These are phyloP conservation scores for Penicillium sp. DNA, from an alignment of 2,329 filamentous ascomycete species.

Conservation along the genomic window DNA sequence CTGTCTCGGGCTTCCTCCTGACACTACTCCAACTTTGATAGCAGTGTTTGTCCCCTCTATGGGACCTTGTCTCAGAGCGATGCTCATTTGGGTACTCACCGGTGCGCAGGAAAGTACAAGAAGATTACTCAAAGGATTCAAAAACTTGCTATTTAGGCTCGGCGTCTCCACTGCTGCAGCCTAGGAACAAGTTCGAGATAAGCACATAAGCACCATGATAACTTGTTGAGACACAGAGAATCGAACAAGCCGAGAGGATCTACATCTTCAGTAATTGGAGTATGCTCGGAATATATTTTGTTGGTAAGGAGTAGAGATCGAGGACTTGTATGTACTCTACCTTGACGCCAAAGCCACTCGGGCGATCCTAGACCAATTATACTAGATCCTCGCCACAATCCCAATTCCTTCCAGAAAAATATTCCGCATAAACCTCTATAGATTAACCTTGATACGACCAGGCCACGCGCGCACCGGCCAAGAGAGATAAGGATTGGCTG, in stretches of 20 bases:
- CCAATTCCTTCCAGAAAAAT: background rate
- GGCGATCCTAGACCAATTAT: no score
- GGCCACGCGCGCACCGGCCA: background rate
- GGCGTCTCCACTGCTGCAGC: background rate
- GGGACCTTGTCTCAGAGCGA: background rate
- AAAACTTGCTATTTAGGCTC: background rate
- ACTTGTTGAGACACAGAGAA: background rate
- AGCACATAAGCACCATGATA: background rate
- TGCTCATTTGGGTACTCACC: background rate
- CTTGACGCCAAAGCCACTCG: background rate
- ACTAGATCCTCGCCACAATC: background rate
- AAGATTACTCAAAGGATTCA: background rate
- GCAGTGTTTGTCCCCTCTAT: background rate
- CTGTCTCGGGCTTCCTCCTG: background rate
- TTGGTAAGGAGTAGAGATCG: background rate
- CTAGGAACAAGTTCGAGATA: background rate
- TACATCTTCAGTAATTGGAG: background rate
- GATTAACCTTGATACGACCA: background rate
- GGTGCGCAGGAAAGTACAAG: background rate
- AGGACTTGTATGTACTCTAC: background rate
- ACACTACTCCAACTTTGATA: background rate
- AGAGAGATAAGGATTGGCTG: constrained; percentile 8
- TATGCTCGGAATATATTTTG: background rate
- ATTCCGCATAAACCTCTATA: background rate
- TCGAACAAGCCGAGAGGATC: background rate